Conservation (phyloP, 371 early-diverging fungal genomes). For the Zancudomyces culisetae region DNA sequence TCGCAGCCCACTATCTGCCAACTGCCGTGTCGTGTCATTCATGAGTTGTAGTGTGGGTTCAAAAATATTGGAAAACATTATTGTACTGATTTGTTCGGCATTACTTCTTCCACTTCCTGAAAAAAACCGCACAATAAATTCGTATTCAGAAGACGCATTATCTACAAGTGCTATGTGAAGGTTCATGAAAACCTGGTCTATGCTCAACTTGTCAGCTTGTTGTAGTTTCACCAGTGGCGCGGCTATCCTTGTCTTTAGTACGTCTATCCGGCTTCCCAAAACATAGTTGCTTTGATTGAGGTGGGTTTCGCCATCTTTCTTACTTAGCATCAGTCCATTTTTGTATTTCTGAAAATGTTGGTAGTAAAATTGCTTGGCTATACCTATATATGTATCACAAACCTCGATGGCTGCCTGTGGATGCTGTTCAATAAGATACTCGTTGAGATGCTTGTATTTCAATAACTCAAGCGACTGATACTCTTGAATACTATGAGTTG, state of each 20-base stretch:
- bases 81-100: slow-evolving; percentile 28
- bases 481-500: too few species aligned
- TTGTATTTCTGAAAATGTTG: slow-evolving; percentile 76
- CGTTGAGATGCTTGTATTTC: slow-evolving; percentile 69
- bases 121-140: slow-evolving; percentile 76
- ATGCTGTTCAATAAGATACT: slow-evolving; percentile 70
- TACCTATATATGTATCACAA: slow-evolving; percentile 58
- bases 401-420: slow-evolving; percentile 77
- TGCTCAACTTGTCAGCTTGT: slow-evolving; percentile 32
- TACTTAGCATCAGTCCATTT: slow-evolving; percentile 39
- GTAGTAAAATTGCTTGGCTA: slow-evolving; percentile 61
- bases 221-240: neutral
- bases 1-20: too few species aligned
- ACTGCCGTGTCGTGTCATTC: too few species aligned
- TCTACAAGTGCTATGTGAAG: slow-evolving; percentile 70
- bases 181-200: slow-evolving; percentile 64
- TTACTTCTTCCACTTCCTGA: slow-evolving; percentile 30
- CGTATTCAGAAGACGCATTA: slow-evolving; percentile 80
- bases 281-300: slow-evolving; percentile 36
- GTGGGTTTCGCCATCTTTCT: slow-evolving; percentile 47
- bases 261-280: neutral
- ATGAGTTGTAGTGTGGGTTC: too few species aligned
- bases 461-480: slow-evolving; percentile 73
- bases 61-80: too few species aligned
- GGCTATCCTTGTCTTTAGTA: neutral